These are phyloP conservation scores for Zygoascus tannicola DNA, from an alignment of 805 yeast genomes.

Conservation along the genomic window DNA sequence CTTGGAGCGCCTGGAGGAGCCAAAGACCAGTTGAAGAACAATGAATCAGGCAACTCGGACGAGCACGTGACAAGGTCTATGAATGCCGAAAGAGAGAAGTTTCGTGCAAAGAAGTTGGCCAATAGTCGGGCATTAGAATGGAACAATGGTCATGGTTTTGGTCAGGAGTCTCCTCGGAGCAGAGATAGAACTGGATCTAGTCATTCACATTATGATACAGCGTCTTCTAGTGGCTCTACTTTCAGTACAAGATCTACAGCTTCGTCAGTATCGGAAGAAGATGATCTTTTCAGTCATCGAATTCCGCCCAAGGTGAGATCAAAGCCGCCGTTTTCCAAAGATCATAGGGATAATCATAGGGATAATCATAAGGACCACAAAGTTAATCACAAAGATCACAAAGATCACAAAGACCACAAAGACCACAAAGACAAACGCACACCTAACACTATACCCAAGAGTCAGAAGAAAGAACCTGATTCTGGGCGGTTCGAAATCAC, in stretches of 20 bases:
- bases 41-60: background rate
- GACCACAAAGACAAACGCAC: background rate
- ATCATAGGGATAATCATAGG: background rate
- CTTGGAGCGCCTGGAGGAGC: background rate
- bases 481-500: background rate
- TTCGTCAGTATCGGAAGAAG: background rate
- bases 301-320: background rate
- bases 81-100: background rate
- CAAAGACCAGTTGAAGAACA: background rate
- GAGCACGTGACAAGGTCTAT: background rate
- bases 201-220: background rate
- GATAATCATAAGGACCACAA: background rate
- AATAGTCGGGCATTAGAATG: background rate
- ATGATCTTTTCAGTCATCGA: background rate
- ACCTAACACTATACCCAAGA: background rate
- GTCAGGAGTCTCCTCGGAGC: background rate
- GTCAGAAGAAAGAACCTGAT: no score
- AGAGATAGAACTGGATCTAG: background rate
- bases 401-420: background rate
- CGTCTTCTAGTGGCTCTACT: background rate
- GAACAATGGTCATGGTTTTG: no score
- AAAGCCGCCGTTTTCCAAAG: background rate
- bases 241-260: background rate
- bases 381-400: background rate
- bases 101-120: background rate